These are phyloP conservation scores for Dendrobium catenatum DNA, from an alignment of 106 monocot species.

Conservation along the genomic window DNA sequence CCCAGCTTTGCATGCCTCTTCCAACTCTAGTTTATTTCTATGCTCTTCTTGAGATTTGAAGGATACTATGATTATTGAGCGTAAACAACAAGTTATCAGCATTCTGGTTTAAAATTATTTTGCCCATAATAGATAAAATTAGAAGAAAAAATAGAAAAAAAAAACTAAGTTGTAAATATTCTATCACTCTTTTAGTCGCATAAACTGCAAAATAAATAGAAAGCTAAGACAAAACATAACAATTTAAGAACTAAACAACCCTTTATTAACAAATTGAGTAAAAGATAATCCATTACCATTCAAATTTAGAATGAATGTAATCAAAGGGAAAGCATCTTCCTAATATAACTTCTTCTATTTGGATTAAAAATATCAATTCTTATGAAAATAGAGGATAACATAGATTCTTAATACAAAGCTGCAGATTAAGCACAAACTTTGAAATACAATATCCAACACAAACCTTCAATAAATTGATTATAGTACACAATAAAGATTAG, in stretches of 20 bases:
- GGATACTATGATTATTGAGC: background rate
- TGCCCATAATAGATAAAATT: background rate
- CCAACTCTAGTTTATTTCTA: constrained; percentile 72
- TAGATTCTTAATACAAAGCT: background rate
- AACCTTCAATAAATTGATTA: background rate
- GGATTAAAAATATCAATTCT: background rate
- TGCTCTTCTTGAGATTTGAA: constrained; percentile 12
- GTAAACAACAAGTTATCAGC: background rate
- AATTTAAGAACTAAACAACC: background rate
- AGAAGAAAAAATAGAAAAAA: background rate
- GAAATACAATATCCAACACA: background rate
- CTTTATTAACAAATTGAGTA: background rate
- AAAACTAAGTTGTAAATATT: background rate
- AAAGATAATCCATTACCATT: background rate
- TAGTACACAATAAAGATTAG: background rate
- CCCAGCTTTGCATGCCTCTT: constrained; percentile 95
- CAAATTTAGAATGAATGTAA: background rate
- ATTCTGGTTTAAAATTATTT: background rate
- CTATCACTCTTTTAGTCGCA: background rate
- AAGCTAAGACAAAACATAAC: background rate
- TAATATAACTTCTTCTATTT: background rate
- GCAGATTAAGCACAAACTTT: background rate
- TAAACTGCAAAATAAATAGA: background rate
- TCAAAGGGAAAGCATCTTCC: background rate
- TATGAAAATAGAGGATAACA: background rate